phyloP scores from a whole-genome alignment of 2,329 filamentous ascomycete species.

The Colletotrichum caudatum region DNA sequence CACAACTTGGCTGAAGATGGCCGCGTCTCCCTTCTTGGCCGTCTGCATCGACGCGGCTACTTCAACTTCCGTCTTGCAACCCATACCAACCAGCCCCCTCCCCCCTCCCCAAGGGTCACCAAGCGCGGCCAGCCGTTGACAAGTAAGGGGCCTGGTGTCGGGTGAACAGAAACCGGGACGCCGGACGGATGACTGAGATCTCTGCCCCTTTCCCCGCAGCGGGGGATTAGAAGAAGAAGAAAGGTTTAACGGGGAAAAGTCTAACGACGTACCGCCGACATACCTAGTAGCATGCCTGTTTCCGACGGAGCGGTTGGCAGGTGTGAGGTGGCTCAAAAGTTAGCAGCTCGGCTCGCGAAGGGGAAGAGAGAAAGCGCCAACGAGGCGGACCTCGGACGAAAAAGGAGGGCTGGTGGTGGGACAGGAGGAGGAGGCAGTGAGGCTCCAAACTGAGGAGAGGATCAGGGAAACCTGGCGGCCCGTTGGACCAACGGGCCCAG shows the following conservation, averaged over 20 bases:
- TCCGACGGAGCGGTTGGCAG: conserved; percentile 15
- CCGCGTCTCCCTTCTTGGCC: neutral
- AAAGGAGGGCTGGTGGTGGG: too few species aligned
- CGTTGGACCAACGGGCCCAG: neutral
- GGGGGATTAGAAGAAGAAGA: neutral
- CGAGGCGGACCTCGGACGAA: neutral
- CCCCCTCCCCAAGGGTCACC: too few species aligned
- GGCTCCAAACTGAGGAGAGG: neutral
- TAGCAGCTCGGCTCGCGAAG: neutral
- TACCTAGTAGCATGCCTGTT: neutral
- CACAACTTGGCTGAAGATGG: too few species aligned
- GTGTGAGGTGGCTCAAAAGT: neutral
- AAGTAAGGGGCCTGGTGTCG: neutral
- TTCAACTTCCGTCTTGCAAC: neutral
- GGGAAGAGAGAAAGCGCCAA: neutral
- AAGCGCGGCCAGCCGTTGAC: neutral
- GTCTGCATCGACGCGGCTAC: neutral
- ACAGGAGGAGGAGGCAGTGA: neutral
- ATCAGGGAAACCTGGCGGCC: neutral
- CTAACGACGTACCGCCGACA: conserved; percentile 2
- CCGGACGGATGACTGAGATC: neutral
- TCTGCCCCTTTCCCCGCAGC: neutral
- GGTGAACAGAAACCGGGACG: conserved; percentile 4
- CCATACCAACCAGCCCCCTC: too few species aligned
- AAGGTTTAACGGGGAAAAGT: neutral